These are phyloP conservation scores for Blastobotrys attinorum DNA, from an alignment of 805 yeast genomes.

Conservation along the genomic window DNA sequence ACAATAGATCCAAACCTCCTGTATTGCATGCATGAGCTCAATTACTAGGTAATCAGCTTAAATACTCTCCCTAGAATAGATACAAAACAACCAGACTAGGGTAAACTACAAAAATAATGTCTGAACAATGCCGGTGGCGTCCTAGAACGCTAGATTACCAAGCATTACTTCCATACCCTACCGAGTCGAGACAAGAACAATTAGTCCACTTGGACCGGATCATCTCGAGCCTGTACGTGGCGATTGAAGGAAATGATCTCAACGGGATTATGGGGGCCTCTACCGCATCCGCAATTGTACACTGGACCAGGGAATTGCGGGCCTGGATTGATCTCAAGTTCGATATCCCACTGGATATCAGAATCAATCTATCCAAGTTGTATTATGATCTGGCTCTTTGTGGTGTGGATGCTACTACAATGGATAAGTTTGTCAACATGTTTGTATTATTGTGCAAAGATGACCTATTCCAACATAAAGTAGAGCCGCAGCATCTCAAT, in stretches of 20 bases:
- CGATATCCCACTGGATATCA: conserved; percentile 61
- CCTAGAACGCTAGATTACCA: conserved; percentile 33
- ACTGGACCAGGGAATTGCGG: conserved; percentile 81
- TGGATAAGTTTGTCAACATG: conserved; percentile 53
- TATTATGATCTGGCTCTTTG: conserved; percentile 65
- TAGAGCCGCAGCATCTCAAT: conserved; percentile 35
- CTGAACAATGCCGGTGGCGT: neutral
- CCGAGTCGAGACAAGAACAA: conserved; percentile 61
- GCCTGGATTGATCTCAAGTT: conserved; percentile 73
- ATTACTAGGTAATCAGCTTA: no score
- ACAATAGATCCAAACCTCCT: no score
- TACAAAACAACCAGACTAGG: no score
- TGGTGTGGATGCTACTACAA: conserved; percentile 59
- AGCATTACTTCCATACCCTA: conserved; percentile 61
- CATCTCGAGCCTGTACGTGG: conserved; percentile 70
- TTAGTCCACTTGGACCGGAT: conserved; percentile 71
- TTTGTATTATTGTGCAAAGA: conserved; percentile 52
- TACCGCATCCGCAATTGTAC: conserved; percentile 56
- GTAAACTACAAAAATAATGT: no score
- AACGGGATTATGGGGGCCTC: conserved; percentile 54
- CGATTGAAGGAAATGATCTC: conserved; percentile 65
- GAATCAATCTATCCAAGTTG: conserved; percentile 55
- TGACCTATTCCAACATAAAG: conserved; percentile 24
- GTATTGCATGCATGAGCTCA: no score
- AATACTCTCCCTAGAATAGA: no score